Conservation (phyloP, 805 yeast genomes). For the Peterozyma xylosa region DNA sequence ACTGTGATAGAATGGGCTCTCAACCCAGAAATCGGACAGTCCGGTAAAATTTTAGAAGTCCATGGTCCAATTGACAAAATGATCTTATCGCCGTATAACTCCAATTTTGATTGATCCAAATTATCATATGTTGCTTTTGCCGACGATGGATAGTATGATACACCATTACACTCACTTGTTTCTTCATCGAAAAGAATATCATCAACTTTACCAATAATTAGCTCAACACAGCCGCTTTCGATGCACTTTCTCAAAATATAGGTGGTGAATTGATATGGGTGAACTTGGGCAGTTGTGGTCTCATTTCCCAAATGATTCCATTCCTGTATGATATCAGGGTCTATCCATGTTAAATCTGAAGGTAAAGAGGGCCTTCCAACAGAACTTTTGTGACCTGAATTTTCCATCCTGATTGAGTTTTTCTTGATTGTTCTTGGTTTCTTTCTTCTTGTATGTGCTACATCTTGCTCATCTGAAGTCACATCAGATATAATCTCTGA, state of each 20-base stretch:
- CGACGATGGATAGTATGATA: constrained; percentile 42
- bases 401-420: constrained; percentile 22
- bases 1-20: constrained; percentile 94
- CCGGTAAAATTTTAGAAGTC: constrained; percentile 86
- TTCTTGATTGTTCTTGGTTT: constrained; percentile 18
- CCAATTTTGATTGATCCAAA: constrained; percentile 26
- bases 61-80: constrained; percentile 92
- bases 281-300: constrained; percentile 93
- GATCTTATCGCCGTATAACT: constrained; percentile 65
- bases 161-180: constrained; percentile 64
- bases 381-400: neutral
- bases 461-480: constrained; percentile 1
- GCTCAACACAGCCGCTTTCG: constrained; percentile 75
- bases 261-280: constrained; percentile 91
- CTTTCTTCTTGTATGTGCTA: constrained; percentile 3
- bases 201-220: constrained; percentile 78
- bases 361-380: constrained; percentile 35
- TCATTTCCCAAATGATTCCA: constrained; percentile 80
- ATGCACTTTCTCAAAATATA: constrained; percentile 72
- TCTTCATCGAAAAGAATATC: constrained; percentile 56
- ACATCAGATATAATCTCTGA: constrained; percentile 3
- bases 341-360: constrained; percentile 69
- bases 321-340: constrained; percentile 50
- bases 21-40: constrained; percentile 89
- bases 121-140: constrained; percentile 24